These are phyloP conservation scores for Austroboletus novae-zelandiae DNA, from an alignment of 1,284 basidiomycete species.

Conservation along the genomic window DNA sequence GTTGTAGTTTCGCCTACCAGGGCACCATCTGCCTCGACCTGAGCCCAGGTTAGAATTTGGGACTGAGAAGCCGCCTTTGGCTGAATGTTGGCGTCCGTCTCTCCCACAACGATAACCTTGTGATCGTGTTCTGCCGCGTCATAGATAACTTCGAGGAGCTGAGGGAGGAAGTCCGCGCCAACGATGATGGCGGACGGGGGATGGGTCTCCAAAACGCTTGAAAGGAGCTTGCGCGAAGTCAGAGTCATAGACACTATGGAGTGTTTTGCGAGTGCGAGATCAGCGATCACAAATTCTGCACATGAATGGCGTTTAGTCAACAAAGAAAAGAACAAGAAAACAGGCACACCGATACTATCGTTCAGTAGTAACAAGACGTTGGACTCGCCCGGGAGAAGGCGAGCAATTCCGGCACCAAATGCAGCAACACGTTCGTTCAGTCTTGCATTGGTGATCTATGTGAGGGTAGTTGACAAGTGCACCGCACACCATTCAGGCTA, in stretches of 20 bases:
- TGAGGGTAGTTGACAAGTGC: not conserved
- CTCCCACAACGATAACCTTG: constrained; percentile 67
- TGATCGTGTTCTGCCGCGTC: constrained; percentile 53
- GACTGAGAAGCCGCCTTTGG: constrained; percentile 47
- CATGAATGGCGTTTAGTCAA: constrained; percentile 2
- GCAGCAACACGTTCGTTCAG: constrained; percentile 65
- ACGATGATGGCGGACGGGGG: constrained; percentile 69
- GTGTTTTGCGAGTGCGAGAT: constrained; percentile 70
- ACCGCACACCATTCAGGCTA: not conserved
- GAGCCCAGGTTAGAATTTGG: constrained; percentile 57
- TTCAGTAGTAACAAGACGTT: constrained; percentile 71
- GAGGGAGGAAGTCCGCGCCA: constrained; percentile 57
- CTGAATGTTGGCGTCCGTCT: constrained; percentile 41
- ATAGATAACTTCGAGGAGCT: constrained; percentile 65
- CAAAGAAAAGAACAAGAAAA: not conserved
- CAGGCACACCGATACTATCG: constrained; percentile 61
- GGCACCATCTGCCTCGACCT: constrained; percentile 63
- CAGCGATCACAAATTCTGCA: constrained; percentile 71
- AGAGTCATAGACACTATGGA: constrained; percentile 72
- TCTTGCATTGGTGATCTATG: constrained; percentile 65
- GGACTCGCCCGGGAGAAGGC: constrained; percentile 60
- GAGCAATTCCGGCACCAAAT: constrained; percentile 65
- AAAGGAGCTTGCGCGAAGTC: constrained; percentile 53
- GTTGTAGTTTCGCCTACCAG: constrained; percentile 23
- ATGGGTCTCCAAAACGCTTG: constrained; percentile 59